Evolutionary conservation across 2,329 filamentous ascomycete genomes (phyloP).

Genomic region (Colletotrichum sojae): DNA sequence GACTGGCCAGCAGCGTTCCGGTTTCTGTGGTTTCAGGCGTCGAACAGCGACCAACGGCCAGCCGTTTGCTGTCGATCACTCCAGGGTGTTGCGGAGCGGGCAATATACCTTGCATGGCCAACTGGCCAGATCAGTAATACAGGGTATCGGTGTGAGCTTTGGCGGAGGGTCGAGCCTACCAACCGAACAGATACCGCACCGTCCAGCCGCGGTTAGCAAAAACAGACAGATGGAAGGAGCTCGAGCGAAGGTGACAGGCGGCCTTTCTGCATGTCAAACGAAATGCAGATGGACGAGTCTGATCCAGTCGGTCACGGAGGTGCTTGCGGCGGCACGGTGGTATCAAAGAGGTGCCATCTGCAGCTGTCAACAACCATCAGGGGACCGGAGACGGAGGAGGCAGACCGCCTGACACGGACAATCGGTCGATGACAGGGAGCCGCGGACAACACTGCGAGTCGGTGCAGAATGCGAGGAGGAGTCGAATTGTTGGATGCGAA

Average conservation of each 20-base stretch:
- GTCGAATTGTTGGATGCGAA: background rate
- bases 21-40: constrained; percentile 21
- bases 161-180: too few species aligned
- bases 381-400: background rate
- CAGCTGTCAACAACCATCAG: constrained; percentile 14
- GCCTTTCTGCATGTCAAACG: constrained; percentile 23
- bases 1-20: constrained; percentile 1
- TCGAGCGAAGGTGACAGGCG: constrained; percentile 5
- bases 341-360: constrained; percentile 14
- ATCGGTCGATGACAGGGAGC: constrained; percentile 15
- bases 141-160: too few species aligned
- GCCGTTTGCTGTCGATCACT: background rate
- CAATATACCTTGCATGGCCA: background rate
- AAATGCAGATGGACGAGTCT: constrained; percentile 20
- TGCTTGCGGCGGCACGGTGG: constrained; percentile 13
- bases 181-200: too few species aligned
- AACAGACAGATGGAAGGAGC: background rate
- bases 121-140: background rate
- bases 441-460: background rate
- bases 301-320: constrained; percentile 27
- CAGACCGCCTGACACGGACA: constrained; percentile 8
- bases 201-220: too few species aligned
- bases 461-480: constrained; percentile 1
- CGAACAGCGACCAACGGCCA: background rate
- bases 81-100: background rate